Evolutionary conservation across 495 filamentous ascomycete genomes (phyloP).

Genomic region (Haplographium delicatum): DNA sequence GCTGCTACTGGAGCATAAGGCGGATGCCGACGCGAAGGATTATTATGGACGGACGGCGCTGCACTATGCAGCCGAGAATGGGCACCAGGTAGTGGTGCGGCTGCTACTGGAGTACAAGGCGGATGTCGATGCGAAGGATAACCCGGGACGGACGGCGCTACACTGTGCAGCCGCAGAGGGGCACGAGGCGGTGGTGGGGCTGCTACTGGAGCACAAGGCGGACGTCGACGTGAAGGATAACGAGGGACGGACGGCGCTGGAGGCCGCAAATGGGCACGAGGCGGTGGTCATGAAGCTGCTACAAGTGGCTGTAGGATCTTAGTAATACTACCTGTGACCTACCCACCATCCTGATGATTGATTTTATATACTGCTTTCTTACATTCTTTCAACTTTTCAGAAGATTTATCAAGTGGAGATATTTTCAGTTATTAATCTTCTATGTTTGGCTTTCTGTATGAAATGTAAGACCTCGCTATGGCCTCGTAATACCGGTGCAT

Average conservation of each 20-base stretch:
- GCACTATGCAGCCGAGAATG: slow-evolving; percentile 8
- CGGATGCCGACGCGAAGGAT: slow-evolving; percentile 5
- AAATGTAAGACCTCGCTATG: no score
- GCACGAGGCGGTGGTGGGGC: slow-evolving; percentile 18
- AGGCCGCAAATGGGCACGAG: slow-evolving; percentile 32
- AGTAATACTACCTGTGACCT: no score
- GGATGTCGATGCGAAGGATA: slow-evolving; percentile 12
- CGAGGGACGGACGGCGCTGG: slow-evolving; percentile 29
- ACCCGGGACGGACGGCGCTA: slow-evolving; percentile 25
- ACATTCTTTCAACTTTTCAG: no score
- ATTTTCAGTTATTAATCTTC: no score
- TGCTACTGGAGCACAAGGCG: slow-evolving; percentile 24
- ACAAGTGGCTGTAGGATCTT: slow-evolving; percentile 11
- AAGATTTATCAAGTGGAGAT: no score
- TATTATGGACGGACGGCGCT: slow-evolving; percentile 10
- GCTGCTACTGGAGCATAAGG: slow-evolving; percentile 19
- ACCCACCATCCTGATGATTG: no score
- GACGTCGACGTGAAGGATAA: slow-evolving; percentile 15
- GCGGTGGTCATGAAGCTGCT: slow-evolving; percentile 35
- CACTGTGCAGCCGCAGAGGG: slow-evolving; percentile 28
- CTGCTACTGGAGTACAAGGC: slow-evolving; percentile 13
- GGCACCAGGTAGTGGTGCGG: slow-evolving; percentile 7
- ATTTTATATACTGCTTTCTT: no score
- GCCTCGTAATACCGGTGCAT: no score
- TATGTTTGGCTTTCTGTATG: no score